Percentiles rank a stretch among this genome's conserved stretches.
These are phyloP conservation scores for Linum lewisii DNA, from an alignment of 345 rosid genomes.

Conservation along the genomic window DNA sequence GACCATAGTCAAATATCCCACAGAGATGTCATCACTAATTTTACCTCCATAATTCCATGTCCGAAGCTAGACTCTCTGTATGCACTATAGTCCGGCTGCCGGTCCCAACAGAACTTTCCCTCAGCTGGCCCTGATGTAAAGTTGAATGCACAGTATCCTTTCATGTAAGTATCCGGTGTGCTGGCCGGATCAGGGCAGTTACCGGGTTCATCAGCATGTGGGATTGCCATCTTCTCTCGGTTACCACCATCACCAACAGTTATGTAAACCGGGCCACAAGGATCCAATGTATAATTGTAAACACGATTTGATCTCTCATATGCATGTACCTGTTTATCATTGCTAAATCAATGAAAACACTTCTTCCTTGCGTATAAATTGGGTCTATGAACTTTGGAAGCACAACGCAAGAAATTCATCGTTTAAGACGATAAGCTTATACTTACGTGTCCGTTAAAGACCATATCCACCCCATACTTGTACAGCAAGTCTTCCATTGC, in stretches of 20 bases:
- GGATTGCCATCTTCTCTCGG: slow-evolving; percentile 48
- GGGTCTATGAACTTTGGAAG: background rate
- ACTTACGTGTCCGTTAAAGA: slow-evolving; percentile 78
- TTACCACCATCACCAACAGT: slow-evolving; percentile 76
- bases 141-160: slow-evolving; percentile 68
- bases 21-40: background rate
- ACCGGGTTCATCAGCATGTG: slow-evolving; percentile 78
- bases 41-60: slow-evolving; percentile 88
- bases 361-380: background rate
- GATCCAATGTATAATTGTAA: slow-evolving; percentile 72
- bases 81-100: slow-evolving; percentile 88
- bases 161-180: slow-evolving; percentile 41
- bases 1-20: too few relatives aligned
- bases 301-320: slow-evolving; percentile 91
- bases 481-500: slow-evolving; percentile 72
- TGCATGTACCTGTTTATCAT: slow-evolving; percentile 59
- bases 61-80: slow-evolving; percentile 92
- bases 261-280: slow-evolving; percentile 70
- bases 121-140: slow-evolving; percentile 61
- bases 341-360: background rate
- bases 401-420: background rate
- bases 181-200: slow-evolving; percentile 58
- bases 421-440: background rate
- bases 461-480: slow-evolving; percentile 46
- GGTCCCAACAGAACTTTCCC: slow-evolving; percentile 83